Conservation (phyloP, 2,329 filamentous ascomycete genomes). For the Neoascochyta sp. region DNA sequence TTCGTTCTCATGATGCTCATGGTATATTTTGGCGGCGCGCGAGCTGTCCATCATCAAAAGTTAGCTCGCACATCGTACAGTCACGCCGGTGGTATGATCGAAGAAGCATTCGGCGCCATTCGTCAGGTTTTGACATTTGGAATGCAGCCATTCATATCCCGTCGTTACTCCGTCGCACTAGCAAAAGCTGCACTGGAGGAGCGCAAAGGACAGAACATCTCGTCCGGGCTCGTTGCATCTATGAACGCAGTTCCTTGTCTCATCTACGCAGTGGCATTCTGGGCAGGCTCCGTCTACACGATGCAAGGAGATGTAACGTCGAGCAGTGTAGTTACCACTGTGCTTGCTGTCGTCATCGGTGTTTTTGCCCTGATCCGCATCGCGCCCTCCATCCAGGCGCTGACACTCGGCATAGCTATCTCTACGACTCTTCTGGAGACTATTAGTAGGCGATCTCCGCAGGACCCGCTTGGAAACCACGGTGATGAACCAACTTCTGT, state of each 20-base stretch:
- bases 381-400: conserved; percentile 80
- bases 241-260: conserved; percentile 3
- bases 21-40: not conserved
- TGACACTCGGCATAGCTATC: conserved; percentile 1
- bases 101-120: conserved; percentile 44
- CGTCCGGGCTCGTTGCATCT: not conserved
- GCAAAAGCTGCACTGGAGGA: conserved; percentile 55
- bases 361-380: conserved; percentile 42
- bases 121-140: conserved; percentile 85
- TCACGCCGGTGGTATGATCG: conserved; percentile 4
- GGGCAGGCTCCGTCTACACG: conserved; percentile 44
- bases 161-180: conserved; percentile 50
- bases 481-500: not conserved
- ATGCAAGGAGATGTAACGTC: conserved; percentile 50
- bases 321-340: conserved; percentile 49
- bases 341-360: conserved; percentile 40
- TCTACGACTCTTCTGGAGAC: conserved; percentile 40
- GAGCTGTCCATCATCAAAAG: not conserved
- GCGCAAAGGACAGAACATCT: conserved; percentile 5
- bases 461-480: conserved; percentile 51
- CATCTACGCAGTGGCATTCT: conserved; percentile 30
- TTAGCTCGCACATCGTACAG: not conserved
- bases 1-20: conserved; percentile 50
- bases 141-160: conserved; percentile 50
- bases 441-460: conserved; percentile 71